Evolutionary conservation across 2,329 filamentous ascomycete species (phyloP).

Genomic region (Grosmannia clavigera): DNA sequence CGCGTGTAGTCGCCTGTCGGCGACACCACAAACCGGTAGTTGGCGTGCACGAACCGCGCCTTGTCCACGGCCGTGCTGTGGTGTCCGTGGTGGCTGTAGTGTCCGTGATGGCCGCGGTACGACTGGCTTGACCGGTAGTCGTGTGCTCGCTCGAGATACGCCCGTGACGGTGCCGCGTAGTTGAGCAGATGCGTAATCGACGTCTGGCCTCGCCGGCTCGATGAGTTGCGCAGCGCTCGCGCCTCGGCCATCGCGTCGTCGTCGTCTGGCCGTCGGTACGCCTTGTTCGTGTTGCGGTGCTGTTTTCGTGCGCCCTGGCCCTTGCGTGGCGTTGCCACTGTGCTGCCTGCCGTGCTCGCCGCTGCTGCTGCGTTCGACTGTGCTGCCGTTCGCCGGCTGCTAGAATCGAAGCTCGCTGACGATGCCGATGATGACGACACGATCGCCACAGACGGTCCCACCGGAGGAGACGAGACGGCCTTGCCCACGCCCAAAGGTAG

Average conservation of each 20-base stretch:
- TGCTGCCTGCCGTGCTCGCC: conserved; percentile 10
- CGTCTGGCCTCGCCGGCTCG: conserved; percentile 78
- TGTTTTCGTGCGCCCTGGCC: conserved; percentile 66
- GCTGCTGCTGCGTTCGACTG: conserved; percentile 16
- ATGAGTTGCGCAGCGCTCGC: conserved; percentile 42
- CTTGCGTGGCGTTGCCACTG: conserved; percentile 48
- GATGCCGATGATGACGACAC: conserved; percentile 28
- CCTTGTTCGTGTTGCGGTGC: conserved; percentile 46
- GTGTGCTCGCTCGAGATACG: conserved; percentile 42
- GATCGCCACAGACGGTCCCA: conserved; percentile 26
- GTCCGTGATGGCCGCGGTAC: conserved; percentile 25
- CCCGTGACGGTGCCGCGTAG: conserved; percentile 69
- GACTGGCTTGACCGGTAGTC: conserved; percentile 20
- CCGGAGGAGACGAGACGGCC: conserved; percentile 30
- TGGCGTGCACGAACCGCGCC: conserved; percentile 81
- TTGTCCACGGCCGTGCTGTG: conserved; percentile 67
- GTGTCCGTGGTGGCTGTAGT: conserved; percentile 65
- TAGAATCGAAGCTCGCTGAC: conserved; percentile 36
- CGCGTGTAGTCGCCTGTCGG: conserved; percentile 66
- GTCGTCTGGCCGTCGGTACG: conserved; percentile 42
- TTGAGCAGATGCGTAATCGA: conserved; percentile 96
- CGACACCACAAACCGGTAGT: conserved; percentile 92
- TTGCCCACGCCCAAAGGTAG: conserved; percentile 33
- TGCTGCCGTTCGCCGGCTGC: conserved; percentile 30
- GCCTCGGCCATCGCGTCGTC: conserved; percentile 84